Conservation (phyloP, 2,329 filamentous ascomycete genomes). For the Paraphaeosphaeria minitans region DNA sequence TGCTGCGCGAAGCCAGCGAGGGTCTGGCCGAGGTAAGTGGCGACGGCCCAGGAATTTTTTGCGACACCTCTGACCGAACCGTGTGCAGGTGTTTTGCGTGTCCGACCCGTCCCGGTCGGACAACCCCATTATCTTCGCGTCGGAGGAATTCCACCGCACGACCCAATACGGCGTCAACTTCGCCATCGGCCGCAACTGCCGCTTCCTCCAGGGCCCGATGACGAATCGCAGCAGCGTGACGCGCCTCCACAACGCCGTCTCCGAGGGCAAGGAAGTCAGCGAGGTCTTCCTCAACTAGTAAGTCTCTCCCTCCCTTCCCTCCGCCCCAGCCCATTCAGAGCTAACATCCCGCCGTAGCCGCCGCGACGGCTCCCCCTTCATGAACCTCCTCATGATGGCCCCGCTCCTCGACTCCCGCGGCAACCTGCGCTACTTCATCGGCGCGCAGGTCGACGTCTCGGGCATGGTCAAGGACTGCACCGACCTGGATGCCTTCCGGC, state of each 20-base stretch:
- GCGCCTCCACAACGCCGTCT: constrained; percentile 65
- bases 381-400: constrained; percentile 77
- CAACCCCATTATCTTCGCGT: constrained; percentile 78
- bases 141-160: constrained; percentile 75
- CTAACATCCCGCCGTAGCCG: constrained; percentile 51
- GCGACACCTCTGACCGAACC: too few species aligned
- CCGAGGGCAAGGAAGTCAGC: constrained; percentile 69
- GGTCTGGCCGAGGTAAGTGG: constrained; percentile 75
- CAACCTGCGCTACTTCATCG: constrained; percentile 70
- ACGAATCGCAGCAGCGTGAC: constrained; percentile 68
- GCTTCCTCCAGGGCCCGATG: constrained; percentile 76
- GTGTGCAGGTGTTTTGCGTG: too few species aligned
- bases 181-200: constrained; percentile 75
- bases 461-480: constrained; percentile 69
- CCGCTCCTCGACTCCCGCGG: constrained; percentile 72
- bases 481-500: constrained; percentile 66
- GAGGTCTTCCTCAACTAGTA: constrained; percentile 79
- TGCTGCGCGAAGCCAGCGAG: constrained; percentile 72
- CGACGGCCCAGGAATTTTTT: too few species aligned
- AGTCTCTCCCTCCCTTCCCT: constrained; percentile 26
- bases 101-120: constrained; percentile 74
- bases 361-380: constrained; percentile 76
- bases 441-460: constrained; percentile 74
- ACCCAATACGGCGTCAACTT: constrained; percentile 78
- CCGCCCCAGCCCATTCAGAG: background rate